Evolutionary conservation across 306 rosid species (phyloP).

Genomic region (Casuarina equisetifolia): DNA sequence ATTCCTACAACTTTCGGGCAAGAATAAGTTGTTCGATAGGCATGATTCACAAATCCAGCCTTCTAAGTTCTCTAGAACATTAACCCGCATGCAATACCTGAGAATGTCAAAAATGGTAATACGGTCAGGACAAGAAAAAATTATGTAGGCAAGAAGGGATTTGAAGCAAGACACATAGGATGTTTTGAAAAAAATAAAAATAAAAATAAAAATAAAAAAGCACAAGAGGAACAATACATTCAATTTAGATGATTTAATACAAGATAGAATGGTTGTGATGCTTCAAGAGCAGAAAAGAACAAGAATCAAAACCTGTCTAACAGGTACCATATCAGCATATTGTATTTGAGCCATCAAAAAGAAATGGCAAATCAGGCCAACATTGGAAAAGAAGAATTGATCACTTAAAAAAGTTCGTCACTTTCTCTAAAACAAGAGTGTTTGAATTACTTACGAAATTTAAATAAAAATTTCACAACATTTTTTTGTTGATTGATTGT

Average conservation of each 20-base stretch:
- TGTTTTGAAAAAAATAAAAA: background rate
- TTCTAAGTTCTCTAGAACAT: too few species aligned
- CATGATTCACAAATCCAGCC: too few species aligned
- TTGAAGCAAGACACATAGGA: too few species aligned
- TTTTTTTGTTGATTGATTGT: background rate
- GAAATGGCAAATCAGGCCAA: background rate
- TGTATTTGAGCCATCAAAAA: conserved; percentile 6
- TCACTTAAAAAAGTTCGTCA: background rate
- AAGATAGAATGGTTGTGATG: conserved; percentile 22
- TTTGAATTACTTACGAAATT: background rate
- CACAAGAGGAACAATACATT: background rate
- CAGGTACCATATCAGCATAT: background rate
- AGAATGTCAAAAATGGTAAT: too few species aligned
- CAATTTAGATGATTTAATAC: background rate
- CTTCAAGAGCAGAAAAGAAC: background rate
- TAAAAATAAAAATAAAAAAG: background rate
- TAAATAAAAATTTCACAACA: background rate
- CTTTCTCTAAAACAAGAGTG: background rate
- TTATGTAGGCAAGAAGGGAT: too few species aligned
- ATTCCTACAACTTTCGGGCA: too few species aligned
- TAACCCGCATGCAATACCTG: too few species aligned
- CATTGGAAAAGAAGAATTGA: background rate
- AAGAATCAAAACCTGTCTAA: background rate
- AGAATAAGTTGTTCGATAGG: too few species aligned
- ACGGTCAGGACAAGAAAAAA: too few species aligned